Percentiles rank a stretch among this genome's conserved stretches.
phyloP scores from a whole-genome alignment of 2,329 filamentous ascomycete species.

The Ceratocystis destructans region DNA sequence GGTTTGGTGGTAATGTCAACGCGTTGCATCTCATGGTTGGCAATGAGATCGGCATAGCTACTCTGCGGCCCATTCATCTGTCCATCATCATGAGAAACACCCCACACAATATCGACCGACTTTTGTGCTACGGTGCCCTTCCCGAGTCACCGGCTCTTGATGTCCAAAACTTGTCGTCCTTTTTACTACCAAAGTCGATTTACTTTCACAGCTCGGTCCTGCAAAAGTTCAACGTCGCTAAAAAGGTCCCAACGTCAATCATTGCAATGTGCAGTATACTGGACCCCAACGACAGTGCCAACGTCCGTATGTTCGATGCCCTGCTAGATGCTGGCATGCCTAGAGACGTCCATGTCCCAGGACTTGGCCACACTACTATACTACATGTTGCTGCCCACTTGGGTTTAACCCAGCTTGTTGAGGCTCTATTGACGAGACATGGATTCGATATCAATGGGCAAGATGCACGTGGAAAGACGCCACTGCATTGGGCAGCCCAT shows the following conservation, averaged over 20 bases:
- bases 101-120: conserved; percentile 6
- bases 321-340: conserved; percentile 11
- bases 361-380: not conserved
- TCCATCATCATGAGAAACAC: conserved; percentile 7
- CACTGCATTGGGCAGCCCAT: conserved; percentile 12
- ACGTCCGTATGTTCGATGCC: conserved; percentile 7
- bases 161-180: not conserved
- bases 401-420: conserved; percentile 11
- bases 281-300: not conserved
- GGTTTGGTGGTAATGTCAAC: conserved; percentile 10
- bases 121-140: conserved; percentile 4
- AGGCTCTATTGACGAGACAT: conserved; percentile 9
- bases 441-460: conserved; percentile 11
- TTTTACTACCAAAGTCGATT: conserved; percentile 1
- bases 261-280: conserved; percentile 8
- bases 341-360: conserved; percentile 3
- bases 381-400: conserved; percentile 11
- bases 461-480: conserved; percentile 9
- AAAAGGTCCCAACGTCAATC: conserved; percentile 6
- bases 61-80: conserved; percentile 12
- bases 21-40: conserved; percentile 2
- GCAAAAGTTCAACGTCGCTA: not conserved
- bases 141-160: not conserved
- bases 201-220: conserved; percentile 6
- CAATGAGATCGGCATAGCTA: not conserved